Evolutionary conservation across 371 early-diverging fungal species (phyloP), one percentile per base, ranked within the genome.

Genomic region (Chytridium lagenaria): DNA sequence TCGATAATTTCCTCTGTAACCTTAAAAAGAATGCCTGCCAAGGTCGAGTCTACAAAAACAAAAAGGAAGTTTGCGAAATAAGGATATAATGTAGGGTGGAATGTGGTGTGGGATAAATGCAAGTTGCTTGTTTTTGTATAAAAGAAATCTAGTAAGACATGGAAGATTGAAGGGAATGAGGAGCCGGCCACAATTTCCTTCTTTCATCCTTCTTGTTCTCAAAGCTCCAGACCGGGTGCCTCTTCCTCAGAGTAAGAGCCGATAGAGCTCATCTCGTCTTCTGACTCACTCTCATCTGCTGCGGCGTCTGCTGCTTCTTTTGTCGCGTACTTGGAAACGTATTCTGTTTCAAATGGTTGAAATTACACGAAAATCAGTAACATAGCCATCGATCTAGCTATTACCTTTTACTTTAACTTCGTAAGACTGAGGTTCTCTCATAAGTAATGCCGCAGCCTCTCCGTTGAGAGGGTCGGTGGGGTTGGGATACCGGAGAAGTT

Each of bases 381-480:
- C n/a, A n/a, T n/a, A n/a, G n/a, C n/a, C n/a, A n/a, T n/a, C n/a
- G 37, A 36, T 63, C 12, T 12, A 7, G 7, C 12, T 19, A 12
- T 19, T 84, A 92, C 94, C 98, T 88, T 92, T 94, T 34, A 97
- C 98, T 86, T 93, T 95, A n/a, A 70, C 66, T 73, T 99, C 97
- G 81, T 99, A 99, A 40, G 91, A 90, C 0, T 90, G 75, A 5
- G 95, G 90, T 69, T 98, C 98, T 23, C 98, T 89, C 94, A 99
- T 94, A 82, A 97, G 85, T 74, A 99, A 78, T 40, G 97, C 95
- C 1, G 99, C 99, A 0, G 99, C 99, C 81, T 99, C 99, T 66
- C 98, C 97, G 80, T 99, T 99, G 71, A 99, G 85, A n/a, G 99
- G 99, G 83, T 99, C 99, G 3, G 96, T 95, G 26, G 99, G 96